Percentiles rank a stretch among this genome's conserved stretches.
Evolutionary conservation across 2,329 filamentous ascomycete genomes (phyloP).

Genomic region (Chaetomium olivaceum): DNA sequence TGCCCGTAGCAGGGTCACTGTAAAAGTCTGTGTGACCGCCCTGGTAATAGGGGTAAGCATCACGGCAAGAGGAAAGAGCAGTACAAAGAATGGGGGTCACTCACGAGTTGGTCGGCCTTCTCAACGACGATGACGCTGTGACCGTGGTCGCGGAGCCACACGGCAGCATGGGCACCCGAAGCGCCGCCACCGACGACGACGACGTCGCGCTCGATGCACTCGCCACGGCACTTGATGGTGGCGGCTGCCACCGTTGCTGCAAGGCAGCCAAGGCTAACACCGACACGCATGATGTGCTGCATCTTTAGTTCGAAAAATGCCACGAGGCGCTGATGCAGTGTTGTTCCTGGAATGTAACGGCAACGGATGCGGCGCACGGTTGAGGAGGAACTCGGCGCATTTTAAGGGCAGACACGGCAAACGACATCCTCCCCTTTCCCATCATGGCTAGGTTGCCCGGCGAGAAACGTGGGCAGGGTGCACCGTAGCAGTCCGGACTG

Average conservation of each 20-base stretch:
- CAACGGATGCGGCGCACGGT: background rate
- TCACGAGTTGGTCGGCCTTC: conserved; percentile 25
- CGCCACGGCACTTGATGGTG: background rate
- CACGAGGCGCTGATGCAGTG: background rate
- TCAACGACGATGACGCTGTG: conserved; percentile 30
- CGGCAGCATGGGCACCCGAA: conserved; percentile 28
- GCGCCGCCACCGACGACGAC: conserved; percentile 30
- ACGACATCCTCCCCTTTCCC: conserved; percentile 1
- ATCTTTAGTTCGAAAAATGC: conserved; percentile 1
- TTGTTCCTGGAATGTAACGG: background rate
- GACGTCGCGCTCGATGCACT: conserved; percentile 24
- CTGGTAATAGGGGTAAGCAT: conserved; percentile 17
- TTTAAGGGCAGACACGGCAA: background rate
- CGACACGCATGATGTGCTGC: conserved; percentile 11
- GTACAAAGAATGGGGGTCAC: background rate
- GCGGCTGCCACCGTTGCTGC: background rate
- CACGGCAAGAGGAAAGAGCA: background rate
- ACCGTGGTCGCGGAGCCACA: conserved; percentile 27
- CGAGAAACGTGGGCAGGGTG: background rate
- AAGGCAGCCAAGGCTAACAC: conserved; percentile 11
- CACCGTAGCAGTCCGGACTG: background rate
- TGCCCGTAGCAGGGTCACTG: conserved; percentile 23
- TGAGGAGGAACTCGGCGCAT: background rate
- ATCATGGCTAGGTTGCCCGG: background rate
- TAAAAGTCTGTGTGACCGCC: conserved; percentile 31